These are phyloP conservation scores for Podochytrium sp. DNA, from an alignment of 192 early-diverging fungal genomes.

Conservation along the genomic window DNA sequence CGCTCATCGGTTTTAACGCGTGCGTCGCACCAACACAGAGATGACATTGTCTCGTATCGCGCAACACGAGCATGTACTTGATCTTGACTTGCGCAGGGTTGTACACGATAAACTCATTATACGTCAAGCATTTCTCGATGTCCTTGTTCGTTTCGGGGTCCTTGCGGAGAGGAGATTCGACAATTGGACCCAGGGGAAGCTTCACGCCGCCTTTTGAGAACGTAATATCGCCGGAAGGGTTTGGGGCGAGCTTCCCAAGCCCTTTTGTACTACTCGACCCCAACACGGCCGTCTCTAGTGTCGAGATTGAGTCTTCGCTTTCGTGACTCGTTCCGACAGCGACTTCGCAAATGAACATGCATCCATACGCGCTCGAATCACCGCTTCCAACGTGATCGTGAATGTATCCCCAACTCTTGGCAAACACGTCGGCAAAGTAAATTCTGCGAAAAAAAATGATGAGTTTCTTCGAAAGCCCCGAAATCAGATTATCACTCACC, in stretches of 20 bases:
- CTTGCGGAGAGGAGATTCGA: background rate
- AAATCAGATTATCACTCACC: background rate
- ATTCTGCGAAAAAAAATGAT: slow-evolving; percentile 38
- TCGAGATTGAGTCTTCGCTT: slow-evolving; percentile 30
- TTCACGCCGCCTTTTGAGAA: slow-evolving; percentile 8
- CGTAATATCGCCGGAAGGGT: slow-evolving; percentile 35
- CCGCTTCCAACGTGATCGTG: background rate
- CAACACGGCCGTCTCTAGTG: slow-evolving; percentile 28
- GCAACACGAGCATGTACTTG: slow-evolving; percentile 53
- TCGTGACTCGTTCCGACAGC: slow-evolving; percentile 55
- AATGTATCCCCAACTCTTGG: slow-evolving; percentile 64
- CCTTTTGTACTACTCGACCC: slow-evolving; percentile 34
- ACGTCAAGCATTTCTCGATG: slow-evolving; percentile 34
- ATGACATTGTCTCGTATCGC: slow-evolving; percentile 25
- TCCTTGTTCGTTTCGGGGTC: slow-evolving; percentile 17
- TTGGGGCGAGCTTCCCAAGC: slow-evolving; percentile 24
- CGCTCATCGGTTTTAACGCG: slow-evolving; percentile 2
- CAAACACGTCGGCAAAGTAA: slow-evolving; percentile 75
- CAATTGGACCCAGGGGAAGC: slow-evolving; percentile 32
- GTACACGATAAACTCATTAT: slow-evolving; percentile 82
- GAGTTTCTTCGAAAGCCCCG: background rate
- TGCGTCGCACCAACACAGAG: slow-evolving; percentile 10
- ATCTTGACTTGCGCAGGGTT: slow-evolving; percentile 70
- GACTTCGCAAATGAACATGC: slow-evolving; percentile 77
- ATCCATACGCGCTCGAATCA: slow-evolving; percentile 19